Conservation (phyloP, 495 filamentous ascomycete genomes). For the Terfezia claveryi region DNA sequence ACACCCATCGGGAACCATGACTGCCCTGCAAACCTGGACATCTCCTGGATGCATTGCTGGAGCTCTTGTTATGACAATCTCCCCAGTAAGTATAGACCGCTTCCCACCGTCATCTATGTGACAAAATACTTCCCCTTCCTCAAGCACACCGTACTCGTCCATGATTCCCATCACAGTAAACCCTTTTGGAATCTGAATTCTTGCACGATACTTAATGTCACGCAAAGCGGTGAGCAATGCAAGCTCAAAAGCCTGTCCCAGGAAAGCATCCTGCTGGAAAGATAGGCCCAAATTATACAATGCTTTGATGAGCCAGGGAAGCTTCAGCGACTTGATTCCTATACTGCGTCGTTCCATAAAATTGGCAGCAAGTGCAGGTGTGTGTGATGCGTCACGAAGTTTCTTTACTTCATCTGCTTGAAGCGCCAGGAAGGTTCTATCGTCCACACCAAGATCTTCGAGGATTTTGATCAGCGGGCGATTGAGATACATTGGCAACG, state of each 20-base stretch:
- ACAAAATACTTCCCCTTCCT: slow-evolving; percentile 45
- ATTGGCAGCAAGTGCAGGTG: slow-evolving; percentile 25
- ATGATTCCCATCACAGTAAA: slow-evolving; percentile 57
- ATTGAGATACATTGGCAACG: slow-evolving; percentile 49
- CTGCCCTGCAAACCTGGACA: slow-evolving; percentile 38
- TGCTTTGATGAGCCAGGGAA: slow-evolving; percentile 36
- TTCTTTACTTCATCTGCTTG: slow-evolving; percentile 34
- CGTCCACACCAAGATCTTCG: slow-evolving; percentile 42
- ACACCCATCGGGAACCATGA: slow-evolving; percentile 31
- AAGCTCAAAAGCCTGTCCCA: slow-evolving; percentile 40
- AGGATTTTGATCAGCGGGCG: slow-evolving; percentile 62
- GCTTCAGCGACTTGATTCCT: slow-evolving; percentile 27
- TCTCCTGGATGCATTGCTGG: slow-evolving; percentile 67
- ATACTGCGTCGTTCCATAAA: slow-evolving; percentile 38
- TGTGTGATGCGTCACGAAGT: slow-evolving; percentile 31
- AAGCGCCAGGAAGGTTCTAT: slow-evolving; percentile 34
- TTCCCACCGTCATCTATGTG: slow-evolving; percentile 24
- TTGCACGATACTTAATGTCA: slow-evolving; percentile 49
- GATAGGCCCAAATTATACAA: slow-evolving; percentile 31
- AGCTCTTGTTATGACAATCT: slow-evolving; percentile 41
- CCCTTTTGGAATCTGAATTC: slow-evolving; percentile 47
- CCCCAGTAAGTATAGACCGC: slow-evolving; percentile 11
- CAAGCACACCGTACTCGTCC: slow-evolving; percentile 51
- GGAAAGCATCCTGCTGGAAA: slow-evolving; percentile 42
- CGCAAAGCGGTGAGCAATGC: slow-evolving; percentile 41